A percentile compares a stretch with the other conserved stretches of the same genome.
These are phyloP conservation scores for Phytopythium kandeliae DNA, from an alignment of 352 stramenopile species.

Conservation along the genomic window DNA sequence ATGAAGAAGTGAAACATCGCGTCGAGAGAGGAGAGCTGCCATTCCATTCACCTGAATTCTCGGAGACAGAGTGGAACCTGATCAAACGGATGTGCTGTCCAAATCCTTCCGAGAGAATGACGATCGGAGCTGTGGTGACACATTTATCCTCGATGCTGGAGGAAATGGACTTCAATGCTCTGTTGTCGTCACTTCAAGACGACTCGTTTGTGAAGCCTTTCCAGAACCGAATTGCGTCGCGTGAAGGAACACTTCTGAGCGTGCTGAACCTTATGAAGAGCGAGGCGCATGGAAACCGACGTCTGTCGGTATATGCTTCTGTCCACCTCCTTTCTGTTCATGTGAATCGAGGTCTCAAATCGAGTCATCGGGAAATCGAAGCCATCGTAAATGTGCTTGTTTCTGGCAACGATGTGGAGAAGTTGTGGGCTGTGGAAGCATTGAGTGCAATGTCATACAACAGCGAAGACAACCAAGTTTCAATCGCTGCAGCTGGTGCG, in stretches of 20 bases:
- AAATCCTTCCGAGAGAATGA: conserved; percentile 1
- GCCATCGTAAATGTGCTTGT: too few relatives aligned
- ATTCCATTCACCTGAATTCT: background rate
- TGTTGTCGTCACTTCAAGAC: background rate
- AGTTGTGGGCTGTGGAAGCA: too few relatives aligned
- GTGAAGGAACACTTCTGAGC: background rate
- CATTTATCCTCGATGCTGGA: conserved; percentile 1
- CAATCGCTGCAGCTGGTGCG: too few relatives aligned
- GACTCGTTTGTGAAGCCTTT: background rate
- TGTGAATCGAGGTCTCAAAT: too few relatives aligned
- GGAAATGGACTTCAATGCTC: background rate
- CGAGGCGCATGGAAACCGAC: too few relatives aligned
- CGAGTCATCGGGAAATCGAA: too few relatives aligned
- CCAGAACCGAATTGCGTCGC: background rate
- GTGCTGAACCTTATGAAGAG: background rate
- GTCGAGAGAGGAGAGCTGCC: background rate
- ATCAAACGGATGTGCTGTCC: conserved; percentile 3
- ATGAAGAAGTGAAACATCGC: background rate
- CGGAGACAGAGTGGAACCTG: background rate
- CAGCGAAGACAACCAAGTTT: too few relatives aligned
- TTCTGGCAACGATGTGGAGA: too few relatives aligned
- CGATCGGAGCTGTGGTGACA: conserved; percentile 1
- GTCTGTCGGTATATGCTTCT: too few relatives aligned
- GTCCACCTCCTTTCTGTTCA: too few relatives aligned
- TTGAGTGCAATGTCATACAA: too few relatives aligned